phyloP scores from a whole-genome alignment of 2,329 filamentous ascomycete species.

The Tricladium varicosporioides region DNA sequence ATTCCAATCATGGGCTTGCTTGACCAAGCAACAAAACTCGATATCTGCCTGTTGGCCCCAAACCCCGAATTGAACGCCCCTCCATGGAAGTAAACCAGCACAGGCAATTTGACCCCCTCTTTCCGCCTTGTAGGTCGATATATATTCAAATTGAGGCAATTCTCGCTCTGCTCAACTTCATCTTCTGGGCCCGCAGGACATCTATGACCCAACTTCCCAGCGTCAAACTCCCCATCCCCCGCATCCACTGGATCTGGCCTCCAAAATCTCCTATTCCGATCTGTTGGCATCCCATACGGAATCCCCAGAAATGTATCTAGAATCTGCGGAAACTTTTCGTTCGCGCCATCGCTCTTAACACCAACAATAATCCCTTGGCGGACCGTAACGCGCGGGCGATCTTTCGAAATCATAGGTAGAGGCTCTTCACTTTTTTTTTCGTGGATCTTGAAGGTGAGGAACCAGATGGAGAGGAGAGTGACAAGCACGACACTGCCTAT shows the following conservation, averaged over 20 bases:
- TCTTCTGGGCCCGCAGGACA: constrained; percentile 24
- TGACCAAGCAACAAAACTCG: constrained; percentile 58
- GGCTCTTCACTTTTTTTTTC: background rate
- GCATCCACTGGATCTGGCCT: constrained; percentile 27
- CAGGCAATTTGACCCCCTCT: constrained; percentile 39
- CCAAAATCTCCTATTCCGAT: constrained; percentile 45
- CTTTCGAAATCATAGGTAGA: background rate
- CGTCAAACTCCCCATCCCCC: constrained; percentile 34
- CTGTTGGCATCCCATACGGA: constrained; percentile 47
- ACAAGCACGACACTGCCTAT: background rate
- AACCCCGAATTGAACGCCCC: constrained; percentile 58
- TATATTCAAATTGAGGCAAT: constrained; percentile 53
- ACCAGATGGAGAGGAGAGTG: background rate
- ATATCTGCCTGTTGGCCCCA: constrained; percentile 42
- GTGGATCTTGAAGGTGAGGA: background rate
- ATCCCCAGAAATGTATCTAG: constrained; percentile 46
- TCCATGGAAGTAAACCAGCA: constrained; percentile 62
- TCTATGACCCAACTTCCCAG: constrained; percentile 34
- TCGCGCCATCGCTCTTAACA: constrained; percentile 9
- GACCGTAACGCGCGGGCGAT: constrained; percentile 19
- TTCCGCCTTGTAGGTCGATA: constrained; percentile 35
- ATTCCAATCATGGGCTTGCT: constrained; percentile 53
- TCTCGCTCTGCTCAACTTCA: constrained; percentile 38
- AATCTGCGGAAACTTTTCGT: constrained; percentile 18
- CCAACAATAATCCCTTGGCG: constrained; percentile 31